A percentile compares a stretch with the other conserved stretches of the same genome.
Evolutionary conservation across 805 yeast species (phyloP).

Genomic region (Peterozyma toletana): DNA sequence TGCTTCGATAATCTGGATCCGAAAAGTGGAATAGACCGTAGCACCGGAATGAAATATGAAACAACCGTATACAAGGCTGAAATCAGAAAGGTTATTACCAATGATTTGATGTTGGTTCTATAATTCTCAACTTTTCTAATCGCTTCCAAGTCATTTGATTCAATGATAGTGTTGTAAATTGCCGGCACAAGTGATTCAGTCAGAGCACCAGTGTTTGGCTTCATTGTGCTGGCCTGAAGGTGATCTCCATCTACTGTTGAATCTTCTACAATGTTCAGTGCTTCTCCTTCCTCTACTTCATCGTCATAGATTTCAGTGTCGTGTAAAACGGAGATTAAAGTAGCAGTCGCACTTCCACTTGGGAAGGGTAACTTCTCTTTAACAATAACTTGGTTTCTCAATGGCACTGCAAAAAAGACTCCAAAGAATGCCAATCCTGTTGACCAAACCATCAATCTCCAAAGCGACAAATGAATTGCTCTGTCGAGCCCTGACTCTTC

Average conservation of each 20-base stretch:
- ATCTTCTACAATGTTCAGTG: background rate
- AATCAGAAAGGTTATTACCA: conserved; percentile 52
- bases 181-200: background rate
- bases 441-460: conserved; percentile 73
- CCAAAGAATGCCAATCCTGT: conserved; percentile 88
- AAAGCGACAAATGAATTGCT: conserved; percentile 27
- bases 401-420: conserved; percentile 88
- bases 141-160: conserved; percentile 23
- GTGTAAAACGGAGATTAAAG: conserved; percentile 81
- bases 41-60: conserved; percentile 66
- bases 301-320: conserved; percentile 44
- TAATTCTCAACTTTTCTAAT: conserved; percentile 27
- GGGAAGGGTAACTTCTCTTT: conserved; percentile 87
- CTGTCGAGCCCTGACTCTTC: conserved; percentile 66
- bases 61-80: conserved; percentile 69
- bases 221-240: background rate
- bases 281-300: conserved; percentile 4
- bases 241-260: background rate
- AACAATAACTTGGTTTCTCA: conserved; percentile 81
- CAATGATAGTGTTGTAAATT: conserved; percentile 16
- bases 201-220: background rate
- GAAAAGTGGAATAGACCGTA: conserved; percentile 68
- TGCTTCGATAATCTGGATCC: conserved; percentile 54
- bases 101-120: conserved; percentile 50
- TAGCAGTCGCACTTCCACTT: conserved; percentile 94